phyloP scores from a whole-genome alignment of 345 rosid genomes.

The Eucalyptus leucophloia region DNA sequence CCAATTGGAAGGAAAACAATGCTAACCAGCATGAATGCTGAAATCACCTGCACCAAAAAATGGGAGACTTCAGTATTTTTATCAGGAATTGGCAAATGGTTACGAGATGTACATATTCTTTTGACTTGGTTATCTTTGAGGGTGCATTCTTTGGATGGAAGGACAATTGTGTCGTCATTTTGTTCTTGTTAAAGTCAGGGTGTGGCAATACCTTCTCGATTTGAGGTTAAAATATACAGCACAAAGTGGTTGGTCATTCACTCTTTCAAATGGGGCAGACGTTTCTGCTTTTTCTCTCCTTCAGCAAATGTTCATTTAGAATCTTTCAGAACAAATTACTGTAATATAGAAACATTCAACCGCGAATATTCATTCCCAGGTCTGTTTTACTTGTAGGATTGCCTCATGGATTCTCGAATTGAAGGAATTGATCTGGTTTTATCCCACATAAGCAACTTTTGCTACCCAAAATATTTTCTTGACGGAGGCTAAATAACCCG shows the following conservation, averaged over 20 bases:
- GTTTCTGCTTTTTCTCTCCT: neutral
- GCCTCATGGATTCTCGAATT: neutral
- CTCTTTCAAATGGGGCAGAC: neutral
- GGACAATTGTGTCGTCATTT: neutral
- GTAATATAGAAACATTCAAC: neutral
- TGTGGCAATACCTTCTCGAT: neutral
- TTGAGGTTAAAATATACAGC: neutral
- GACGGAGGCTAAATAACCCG: neutral
- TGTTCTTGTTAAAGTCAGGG: neutral
- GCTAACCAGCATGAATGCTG: conserved; percentile 79
- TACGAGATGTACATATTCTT: neutral
- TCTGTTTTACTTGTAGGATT: neutral
- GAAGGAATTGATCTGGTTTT: neutral
- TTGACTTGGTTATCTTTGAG: neutral
- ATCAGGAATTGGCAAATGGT: neutral
- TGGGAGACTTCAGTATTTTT: too few species aligned
- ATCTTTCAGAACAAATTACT: neutral
- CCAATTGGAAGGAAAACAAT: conserved; percentile 91
- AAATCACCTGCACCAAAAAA: conserved; percentile 52
- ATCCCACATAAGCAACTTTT: neutral
- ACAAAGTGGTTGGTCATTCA: neutral
- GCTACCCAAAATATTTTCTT: neutral
- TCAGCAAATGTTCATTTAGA: neutral
- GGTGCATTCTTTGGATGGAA: neutral
- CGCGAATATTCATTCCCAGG: neutral